Conservation (phyloP, 2,329 filamentous ascomycete species). For the Talaromyces albobiverticillius region DNA sequence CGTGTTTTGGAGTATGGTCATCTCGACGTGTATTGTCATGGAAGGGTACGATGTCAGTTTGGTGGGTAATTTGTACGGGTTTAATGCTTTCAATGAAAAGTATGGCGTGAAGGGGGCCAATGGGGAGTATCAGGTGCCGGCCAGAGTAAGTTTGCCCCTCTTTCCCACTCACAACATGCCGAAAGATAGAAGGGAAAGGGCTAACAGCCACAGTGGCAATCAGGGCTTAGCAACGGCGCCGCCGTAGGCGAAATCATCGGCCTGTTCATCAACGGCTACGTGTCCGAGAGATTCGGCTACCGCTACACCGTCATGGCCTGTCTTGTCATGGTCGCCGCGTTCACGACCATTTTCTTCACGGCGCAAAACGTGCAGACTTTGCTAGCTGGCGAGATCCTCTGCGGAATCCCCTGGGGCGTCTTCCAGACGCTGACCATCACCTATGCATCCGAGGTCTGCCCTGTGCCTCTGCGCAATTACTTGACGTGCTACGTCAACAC, state of each 20-base stretch:
- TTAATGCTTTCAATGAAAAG: constrained; percentile 39
- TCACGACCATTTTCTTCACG: constrained; percentile 52
- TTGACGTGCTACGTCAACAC: constrained; percentile 48
- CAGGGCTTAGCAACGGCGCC: constrained; percentile 44
- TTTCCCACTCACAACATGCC: too few relatives aligned
- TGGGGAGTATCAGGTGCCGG: constrained; percentile 39
- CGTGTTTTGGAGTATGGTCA: constrained; percentile 75
- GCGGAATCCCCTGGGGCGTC: constrained; percentile 52
- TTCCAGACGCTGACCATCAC: constrained; percentile 50
- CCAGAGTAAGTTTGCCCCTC: constrained; percentile 28
- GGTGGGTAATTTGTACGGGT: constrained; percentile 73
- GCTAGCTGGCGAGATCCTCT: constrained; percentile 51
- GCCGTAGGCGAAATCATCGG: constrained; percentile 49
- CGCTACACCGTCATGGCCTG: constrained; percentile 50
- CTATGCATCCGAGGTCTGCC: constrained; percentile 48
- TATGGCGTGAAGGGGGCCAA: constrained; percentile 34
- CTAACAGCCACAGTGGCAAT: constrained; percentile 48
- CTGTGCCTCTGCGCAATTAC: constrained; percentile 44
- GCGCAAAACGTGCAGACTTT: constrained; percentile 47
- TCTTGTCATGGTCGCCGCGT: constrained; percentile 44
- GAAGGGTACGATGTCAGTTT: constrained; percentile 83
- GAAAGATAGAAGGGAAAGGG: too few relatives aligned
- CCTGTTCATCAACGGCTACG: constrained; percentile 50
- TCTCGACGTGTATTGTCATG: constrained; percentile 91
- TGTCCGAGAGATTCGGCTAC: constrained; percentile 52